Conservation (phyloP, 2,329 filamentous ascomycete genomes). For the Pseudogymnoascus sp. region DNA sequence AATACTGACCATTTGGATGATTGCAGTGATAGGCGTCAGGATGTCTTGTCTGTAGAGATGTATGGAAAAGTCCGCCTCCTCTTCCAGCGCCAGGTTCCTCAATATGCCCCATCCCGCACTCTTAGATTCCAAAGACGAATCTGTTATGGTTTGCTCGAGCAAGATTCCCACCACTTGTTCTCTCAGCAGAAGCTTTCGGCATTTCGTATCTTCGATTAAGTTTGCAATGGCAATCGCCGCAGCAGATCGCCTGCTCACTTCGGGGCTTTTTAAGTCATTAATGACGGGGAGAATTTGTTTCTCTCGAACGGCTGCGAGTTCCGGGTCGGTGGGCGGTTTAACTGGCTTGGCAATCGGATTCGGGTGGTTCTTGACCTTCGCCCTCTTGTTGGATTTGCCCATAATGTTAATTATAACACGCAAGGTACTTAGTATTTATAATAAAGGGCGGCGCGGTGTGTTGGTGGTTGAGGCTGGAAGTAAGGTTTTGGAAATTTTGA, state of each 20-base stretch:
- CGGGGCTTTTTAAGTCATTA: constrained; percentile 50
- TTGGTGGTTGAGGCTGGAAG: not conserved
- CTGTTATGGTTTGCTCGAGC: constrained; percentile 57
- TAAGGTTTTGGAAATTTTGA: constrained; percentile 9
- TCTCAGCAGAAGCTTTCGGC: constrained; percentile 57
- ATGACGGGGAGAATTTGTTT: constrained; percentile 57
- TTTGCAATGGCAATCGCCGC: constrained; percentile 55
- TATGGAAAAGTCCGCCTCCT: constrained; percentile 60
- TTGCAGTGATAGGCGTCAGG: constrained; percentile 52
- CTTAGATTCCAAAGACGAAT: constrained; percentile 54
- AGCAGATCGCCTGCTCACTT: constrained; percentile 50
- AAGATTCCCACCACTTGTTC: constrained; percentile 60
- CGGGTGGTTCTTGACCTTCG: constrained; percentile 43
- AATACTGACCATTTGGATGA: constrained; percentile 42
- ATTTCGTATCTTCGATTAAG: constrained; percentile 54
- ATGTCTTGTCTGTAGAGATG: constrained; percentile 57
- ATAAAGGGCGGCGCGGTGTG: not conserved
- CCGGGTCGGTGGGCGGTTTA: constrained; percentile 56
- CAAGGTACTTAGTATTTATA: not conserved
- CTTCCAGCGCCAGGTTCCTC: constrained; percentile 52
- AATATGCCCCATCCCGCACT: constrained; percentile 63
- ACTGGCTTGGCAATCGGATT: constrained; percentile 51
- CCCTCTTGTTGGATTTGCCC: constrained; percentile 51
- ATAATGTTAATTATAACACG: constrained; percentile 32
- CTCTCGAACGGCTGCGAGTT: constrained; percentile 56